Conservation (phyloP, 2,329 filamentous ascomycete genomes). For the Botrytis elliptica region DNA sequence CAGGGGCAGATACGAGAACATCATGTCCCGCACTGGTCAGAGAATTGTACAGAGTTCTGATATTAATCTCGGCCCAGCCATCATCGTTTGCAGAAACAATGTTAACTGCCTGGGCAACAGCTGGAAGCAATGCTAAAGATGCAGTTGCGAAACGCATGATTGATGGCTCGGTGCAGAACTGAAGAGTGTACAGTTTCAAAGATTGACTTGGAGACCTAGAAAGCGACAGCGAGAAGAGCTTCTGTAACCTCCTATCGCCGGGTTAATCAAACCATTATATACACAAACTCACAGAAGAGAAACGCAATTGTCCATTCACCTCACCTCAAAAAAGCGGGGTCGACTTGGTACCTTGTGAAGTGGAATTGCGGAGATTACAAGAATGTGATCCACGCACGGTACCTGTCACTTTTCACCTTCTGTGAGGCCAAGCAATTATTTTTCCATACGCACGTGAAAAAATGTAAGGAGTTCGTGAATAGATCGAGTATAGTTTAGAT, state of each 20-base stretch:
- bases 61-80: constrained; percentile 9
- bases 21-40: constrained; percentile 1
- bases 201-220: background rate
- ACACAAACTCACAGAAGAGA: background rate
- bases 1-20: constrained; percentile 14
- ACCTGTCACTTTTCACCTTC: background rate
- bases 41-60: constrained; percentile 8
- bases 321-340: background rate
- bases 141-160: constrained; percentile 7
- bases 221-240: background rate
- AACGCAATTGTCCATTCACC: background rate
- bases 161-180: background rate
- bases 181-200: background rate
- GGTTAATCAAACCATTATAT: background rate
- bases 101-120: background rate
- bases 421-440: background rate
- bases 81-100: constrained; percentile 5
- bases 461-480: background rate
- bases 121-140: constrained; percentile 9
- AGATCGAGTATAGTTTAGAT: background rate
- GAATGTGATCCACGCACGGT: background rate
- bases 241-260: background rate
- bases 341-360: background rate
- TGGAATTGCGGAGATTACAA: constrained; percentile 8
- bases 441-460: background rate